Conservation (phyloP, 139 green algal genomes). For the Haematococcus lacustris region DNA sequence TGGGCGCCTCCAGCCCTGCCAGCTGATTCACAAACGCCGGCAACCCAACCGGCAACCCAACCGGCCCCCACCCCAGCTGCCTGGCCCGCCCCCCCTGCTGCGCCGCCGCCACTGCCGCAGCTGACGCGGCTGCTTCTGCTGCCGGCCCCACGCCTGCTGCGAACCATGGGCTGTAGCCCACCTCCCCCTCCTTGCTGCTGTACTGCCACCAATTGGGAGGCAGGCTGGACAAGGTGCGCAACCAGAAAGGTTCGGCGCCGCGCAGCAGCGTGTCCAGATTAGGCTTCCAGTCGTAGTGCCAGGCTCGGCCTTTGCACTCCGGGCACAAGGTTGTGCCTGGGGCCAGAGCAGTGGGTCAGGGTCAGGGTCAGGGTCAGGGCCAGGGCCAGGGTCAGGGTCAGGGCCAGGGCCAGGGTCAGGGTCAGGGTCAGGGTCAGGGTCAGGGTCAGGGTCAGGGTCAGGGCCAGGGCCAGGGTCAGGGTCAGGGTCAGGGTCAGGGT, state of each 20-base stretch:
- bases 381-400: background rate
- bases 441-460: too few relatives aligned
- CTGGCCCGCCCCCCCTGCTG: background rate
- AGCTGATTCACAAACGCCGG: too few relatives aligned
- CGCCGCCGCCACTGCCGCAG: background rate
- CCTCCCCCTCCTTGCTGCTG: background rate
- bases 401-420: background rate
- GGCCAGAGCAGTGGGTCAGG: too few relatives aligned
- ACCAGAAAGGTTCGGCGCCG: conserved; percentile 28
- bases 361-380: background rate
- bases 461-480: background rate
- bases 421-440: too few relatives aligned
- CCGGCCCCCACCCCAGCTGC: background rate
- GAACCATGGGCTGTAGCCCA: conserved; percentile 7
- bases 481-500: background rate
- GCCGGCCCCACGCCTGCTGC: background rate
- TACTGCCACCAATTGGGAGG: conserved; percentile 16
- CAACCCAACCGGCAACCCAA: background rate
- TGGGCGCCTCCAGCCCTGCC: background rate
- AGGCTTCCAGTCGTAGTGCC: conserved; percentile 21
- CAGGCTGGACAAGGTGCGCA: conserved; percentile 19
- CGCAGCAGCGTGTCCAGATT: conserved; percentile 38
- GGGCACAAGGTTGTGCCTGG: conserved; percentile 40
- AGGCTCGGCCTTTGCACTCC: conserved; percentile 24
- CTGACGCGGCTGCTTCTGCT: background rate